Conservation (phyloP, 768 basidiomycete species). For the Boletus reticulatus region DNA sequence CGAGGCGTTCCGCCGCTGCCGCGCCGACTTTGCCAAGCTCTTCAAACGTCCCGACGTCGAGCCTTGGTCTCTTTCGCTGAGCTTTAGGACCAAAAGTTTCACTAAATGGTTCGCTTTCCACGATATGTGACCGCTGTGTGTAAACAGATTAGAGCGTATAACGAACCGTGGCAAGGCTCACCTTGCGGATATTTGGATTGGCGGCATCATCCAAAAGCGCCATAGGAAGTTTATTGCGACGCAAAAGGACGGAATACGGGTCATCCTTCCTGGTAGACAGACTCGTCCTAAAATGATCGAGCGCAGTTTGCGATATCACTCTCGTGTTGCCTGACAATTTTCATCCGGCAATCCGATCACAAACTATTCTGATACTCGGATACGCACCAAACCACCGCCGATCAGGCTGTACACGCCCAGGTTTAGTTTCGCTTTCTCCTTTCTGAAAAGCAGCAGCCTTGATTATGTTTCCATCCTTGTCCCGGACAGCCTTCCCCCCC, state of each 20-base stretch:
- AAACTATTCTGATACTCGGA: background rate
- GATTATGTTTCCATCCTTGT: slow-evolving; percentile 89
- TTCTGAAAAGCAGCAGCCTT: slow-evolving; percentile 96
- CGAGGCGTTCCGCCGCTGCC: slow-evolving; percentile 49
- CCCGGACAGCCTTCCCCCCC: slow-evolving; percentile 87
- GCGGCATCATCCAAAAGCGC: slow-evolving; percentile 88
- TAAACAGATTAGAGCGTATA: slow-evolving; percentile 1
- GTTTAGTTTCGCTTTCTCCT: slow-evolving; percentile 86
- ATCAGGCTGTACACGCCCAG: slow-evolving; percentile 93
- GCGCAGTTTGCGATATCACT: slow-evolving; percentile 92
- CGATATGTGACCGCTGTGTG: slow-evolving; percentile 82
- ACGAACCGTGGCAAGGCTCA: slow-evolving; percentile 20
- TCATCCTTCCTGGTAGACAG: slow-evolving; percentile 83
- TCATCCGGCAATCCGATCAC: slow-evolving; percentile 2
- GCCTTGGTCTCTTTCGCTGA: slow-evolving; percentile 83
- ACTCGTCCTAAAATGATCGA: slow-evolving; percentile 95
- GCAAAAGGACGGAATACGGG: slow-evolving; percentile 92
- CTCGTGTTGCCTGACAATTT: slow-evolving; percentile 81
- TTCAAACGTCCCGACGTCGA: slow-evolving; percentile 90
- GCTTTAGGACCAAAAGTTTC: slow-evolving; percentile 97
- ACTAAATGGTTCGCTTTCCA: slow-evolving; percentile 91
- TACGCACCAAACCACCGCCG: slow-evolving; percentile 93
- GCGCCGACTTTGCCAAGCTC: slow-evolving; percentile 73
- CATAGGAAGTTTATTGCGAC: slow-evolving; percentile 97
- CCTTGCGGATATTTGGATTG: slow-evolving; percentile 80